These are phyloP conservation scores for Phlebiopsis flavidoalba DNA, from an alignment of 768 basidiomycete species.

Conservation along the genomic window DNA sequence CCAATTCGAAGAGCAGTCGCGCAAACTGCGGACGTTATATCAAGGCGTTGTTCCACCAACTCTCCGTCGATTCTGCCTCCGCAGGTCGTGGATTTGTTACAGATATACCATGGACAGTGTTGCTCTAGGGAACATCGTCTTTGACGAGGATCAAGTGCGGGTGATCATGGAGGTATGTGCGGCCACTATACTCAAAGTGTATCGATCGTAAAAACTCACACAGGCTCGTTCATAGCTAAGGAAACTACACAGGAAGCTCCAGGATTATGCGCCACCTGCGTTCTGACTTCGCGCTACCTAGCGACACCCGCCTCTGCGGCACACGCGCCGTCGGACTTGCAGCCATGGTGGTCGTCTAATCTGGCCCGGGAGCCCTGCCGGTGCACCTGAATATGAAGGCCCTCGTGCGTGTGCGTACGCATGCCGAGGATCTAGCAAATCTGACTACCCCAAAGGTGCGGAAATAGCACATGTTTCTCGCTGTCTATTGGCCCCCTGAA, in stretches of 20 bases:
- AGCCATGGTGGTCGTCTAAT: slow-evolving; percentile 28
- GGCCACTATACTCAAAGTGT: background rate
- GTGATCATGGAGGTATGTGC: slow-evolving; percentile 42
- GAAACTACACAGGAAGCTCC: slow-evolving; percentile 39
- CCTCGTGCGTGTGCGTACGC: slow-evolving; percentile 38
- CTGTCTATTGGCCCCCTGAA: background rate
- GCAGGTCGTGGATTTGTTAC: slow-evolving; percentile 35
- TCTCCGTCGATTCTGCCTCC: slow-evolving; percentile 4
- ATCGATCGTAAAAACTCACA: background rate
- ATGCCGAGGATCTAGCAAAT: slow-evolving; percentile 46
- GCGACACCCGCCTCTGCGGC: background rate
- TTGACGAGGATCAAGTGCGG: slow-evolving; percentile 50
- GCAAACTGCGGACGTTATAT: background rate
- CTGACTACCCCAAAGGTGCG: slow-evolving; percentile 47
- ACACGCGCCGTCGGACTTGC: slow-evolving; percentile 18
- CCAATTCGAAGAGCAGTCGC: background rate
- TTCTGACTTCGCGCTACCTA: slow-evolving; percentile 28
- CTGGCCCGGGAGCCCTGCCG: slow-evolving; percentile 15
- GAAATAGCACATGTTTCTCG: background rate
- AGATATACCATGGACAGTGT: slow-evolving; percentile 44
- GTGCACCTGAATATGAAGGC: slow-evolving; percentile 23
- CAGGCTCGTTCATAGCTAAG: slow-evolving; percentile 32
- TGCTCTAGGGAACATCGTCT: slow-evolving; percentile 38
- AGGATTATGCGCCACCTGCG: slow-evolving; percentile 47
- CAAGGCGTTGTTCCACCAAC: background rate